Base-by-base conservation (phyloP, 306 rosid genomes). In the Pachyrhizus erosus region DNA sequence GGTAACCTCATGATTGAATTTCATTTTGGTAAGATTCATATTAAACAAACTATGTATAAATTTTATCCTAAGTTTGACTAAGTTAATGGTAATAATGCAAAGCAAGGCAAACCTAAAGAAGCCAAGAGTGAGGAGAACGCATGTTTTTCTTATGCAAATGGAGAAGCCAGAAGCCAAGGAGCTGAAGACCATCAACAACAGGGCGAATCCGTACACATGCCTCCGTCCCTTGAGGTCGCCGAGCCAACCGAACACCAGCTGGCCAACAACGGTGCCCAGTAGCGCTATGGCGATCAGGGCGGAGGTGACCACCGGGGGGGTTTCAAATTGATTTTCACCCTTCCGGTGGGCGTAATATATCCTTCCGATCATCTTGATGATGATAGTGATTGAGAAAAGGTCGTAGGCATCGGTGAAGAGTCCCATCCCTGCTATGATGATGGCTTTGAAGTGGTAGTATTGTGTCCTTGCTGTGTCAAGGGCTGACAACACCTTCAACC, bases 381-480 rank as follows among this genome's bases (percentile, higher is more conserved):
- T 81, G 14, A 86, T 89, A 17, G 91, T 81, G 86, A 91, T 91
- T 14, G 89, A 84, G 82, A 93, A 93, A 55, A 91, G 92, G 80
- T 88, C 93, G 55, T 90, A 93, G 29, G 98, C 87, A 24, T 93
- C 94, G 34, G 97, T 84, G 92, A 93, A 93, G 46, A 93, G 91
- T 1, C 98, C 97, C 98, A 93, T 91, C 48, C 98, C 97, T 20
- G 97, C 98, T 49, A 93, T 78, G 54, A 91, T 89, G 31, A 93
- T 91, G 57, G 97, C 98, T 74, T 91, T 91, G 91, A 90, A 93
- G 75, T 93, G 98, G 79, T 91, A 93, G 68, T 83, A 86, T 23
- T 93, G 97, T 11, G 92, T 93, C 76, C 17, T 90, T 0, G 98
- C 97, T 2, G 87, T 40, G 87, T 93, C 98, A 0, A 93, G 94